phyloP scores from a whole-genome alignment of 1,139 yeast species.

The Pichia terricola region DNA sequence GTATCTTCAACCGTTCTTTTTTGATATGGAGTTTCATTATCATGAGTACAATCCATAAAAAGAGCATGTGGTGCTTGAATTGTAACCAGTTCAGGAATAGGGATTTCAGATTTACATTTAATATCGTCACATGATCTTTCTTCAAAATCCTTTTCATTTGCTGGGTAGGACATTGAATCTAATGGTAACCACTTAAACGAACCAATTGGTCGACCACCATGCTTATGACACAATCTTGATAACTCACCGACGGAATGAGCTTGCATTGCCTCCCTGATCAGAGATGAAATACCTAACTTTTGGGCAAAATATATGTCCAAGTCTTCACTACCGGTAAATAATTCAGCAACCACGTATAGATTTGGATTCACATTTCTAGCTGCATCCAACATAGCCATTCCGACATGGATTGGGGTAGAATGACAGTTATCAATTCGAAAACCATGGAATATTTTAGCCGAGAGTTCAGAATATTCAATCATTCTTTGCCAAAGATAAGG shows the following conservation, averaged over 20 bases:
- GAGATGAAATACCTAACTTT: constrained; percentile 75
- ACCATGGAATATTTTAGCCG: constrained; percentile 78
- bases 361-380: constrained; percentile 83
- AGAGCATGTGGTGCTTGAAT: constrained; percentile 79
- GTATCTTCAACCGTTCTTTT: constrained; percentile 92
- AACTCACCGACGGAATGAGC: constrained; percentile 85
- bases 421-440: constrained; percentile 93
- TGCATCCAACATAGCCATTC: constrained; percentile 76
- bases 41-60: constrained; percentile 97
- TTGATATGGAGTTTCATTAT: constrained; percentile 81
- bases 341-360: constrained; percentile 86
- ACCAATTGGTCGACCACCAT: constrained; percentile 95
- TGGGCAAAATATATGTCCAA: constrained; percentile 88
- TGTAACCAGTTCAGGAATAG: constrained; percentile 54
- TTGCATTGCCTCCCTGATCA: constrained; percentile 96
- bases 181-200: constrained; percentile 72
- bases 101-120: constrained; percentile 41
- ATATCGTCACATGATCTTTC: constrained; percentile 18
- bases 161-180: constrained; percentile 63
- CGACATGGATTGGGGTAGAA: constrained; percentile 92
- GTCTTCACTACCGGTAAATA: constrained; percentile 86
- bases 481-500: constrained; percentile 86
- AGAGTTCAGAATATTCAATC: constrained; percentile 62
- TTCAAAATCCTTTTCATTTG: constrained; percentile 32
- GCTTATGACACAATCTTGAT: constrained; percentile 77